Conservation (phyloP, 2,329 filamentous ascomycete genomes). For the Pseudocercospora macadamiae region DNA sequence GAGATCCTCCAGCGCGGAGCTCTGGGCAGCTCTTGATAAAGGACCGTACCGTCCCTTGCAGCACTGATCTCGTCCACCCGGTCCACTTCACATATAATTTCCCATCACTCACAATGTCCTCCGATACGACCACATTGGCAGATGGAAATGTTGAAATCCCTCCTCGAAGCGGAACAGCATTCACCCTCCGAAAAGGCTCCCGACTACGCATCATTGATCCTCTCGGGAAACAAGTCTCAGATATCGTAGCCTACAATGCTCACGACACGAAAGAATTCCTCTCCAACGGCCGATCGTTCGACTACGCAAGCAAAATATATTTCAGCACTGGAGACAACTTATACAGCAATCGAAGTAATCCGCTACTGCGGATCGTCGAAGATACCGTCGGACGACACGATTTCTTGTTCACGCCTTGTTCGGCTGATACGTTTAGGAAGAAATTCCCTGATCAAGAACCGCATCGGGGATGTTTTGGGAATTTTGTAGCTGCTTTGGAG, state of each 20-base stretch:
- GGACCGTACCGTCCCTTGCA: neutral
- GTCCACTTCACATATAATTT: neutral
- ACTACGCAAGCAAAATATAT: conserved; percentile 29
- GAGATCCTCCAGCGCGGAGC: too few relatives aligned
- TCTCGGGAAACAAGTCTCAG: conserved; percentile 28
- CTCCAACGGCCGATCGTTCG: conserved; percentile 29
- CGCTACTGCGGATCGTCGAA: conserved; percentile 24
- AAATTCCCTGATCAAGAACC: conserved; percentile 33
- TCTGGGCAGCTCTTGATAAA: neutral
- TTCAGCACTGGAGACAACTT: conserved; percentile 26
- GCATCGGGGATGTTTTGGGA: conserved; percentile 34
- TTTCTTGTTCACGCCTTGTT: conserved; percentile 30
- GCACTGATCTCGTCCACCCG: too few relatives aligned
- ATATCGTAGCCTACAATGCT: conserved; percentile 27
- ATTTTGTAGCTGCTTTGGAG: conserved; percentile 28
- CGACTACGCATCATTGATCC: conserved; percentile 29
- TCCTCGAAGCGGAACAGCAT: conserved; percentile 25
- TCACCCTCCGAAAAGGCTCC: conserved; percentile 27
- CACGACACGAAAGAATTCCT: conserved; percentile 26
- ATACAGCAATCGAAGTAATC: conserved; percentile 29
- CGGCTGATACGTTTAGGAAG: conserved; percentile 29
- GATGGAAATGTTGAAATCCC: conserved; percentile 13
- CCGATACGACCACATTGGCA: neutral
- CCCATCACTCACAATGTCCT: neutral
- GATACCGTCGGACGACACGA: conserved; percentile 26